phyloP scores from a whole-genome alignment of 2,329 filamentous ascomycete species.

The Lanzia echinophila region DNA sequence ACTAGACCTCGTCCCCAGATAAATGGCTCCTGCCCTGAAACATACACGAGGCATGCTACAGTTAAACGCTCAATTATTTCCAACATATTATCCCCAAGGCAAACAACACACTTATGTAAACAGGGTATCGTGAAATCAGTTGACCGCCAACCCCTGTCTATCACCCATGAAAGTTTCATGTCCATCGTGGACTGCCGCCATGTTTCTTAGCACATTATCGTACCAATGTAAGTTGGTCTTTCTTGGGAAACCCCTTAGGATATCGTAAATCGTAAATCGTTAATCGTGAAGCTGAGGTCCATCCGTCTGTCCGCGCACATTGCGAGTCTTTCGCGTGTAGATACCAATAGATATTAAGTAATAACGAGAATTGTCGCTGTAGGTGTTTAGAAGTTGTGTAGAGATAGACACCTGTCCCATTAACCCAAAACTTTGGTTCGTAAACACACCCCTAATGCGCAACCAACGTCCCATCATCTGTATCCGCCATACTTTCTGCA shows the following conservation, averaged over 20 bases:
- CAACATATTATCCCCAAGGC: background rate
- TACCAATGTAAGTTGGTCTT: background rate
- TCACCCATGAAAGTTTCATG: background rate
- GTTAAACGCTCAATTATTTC: too few relatives aligned
- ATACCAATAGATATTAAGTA: background rate
- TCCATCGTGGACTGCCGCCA: background rate
- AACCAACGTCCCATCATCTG: background rate
- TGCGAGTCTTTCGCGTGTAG: too few relatives aligned
- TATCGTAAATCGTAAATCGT: background rate
- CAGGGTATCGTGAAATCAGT: background rate
- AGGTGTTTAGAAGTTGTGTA: too few relatives aligned
- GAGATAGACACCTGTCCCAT: background rate
- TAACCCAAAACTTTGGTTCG: too few relatives aligned
- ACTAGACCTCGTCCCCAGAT: too few relatives aligned
- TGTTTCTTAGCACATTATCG: background rate
- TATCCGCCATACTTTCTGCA: slow-evolving; percentile 10
- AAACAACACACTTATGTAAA: background rate
- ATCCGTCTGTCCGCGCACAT: background rate
- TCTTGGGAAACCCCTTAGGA: background rate
- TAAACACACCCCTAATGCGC: background rate
- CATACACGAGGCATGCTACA: too few relatives aligned
- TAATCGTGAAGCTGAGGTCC: background rate
- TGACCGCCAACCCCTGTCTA: background rate
- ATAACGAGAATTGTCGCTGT: too few relatives aligned
- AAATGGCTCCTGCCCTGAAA: too few relatives aligned